Evolutionary conservation across 331 rosid genomes (phyloP).

Genomic region (Acacia pycnantha): DNA sequence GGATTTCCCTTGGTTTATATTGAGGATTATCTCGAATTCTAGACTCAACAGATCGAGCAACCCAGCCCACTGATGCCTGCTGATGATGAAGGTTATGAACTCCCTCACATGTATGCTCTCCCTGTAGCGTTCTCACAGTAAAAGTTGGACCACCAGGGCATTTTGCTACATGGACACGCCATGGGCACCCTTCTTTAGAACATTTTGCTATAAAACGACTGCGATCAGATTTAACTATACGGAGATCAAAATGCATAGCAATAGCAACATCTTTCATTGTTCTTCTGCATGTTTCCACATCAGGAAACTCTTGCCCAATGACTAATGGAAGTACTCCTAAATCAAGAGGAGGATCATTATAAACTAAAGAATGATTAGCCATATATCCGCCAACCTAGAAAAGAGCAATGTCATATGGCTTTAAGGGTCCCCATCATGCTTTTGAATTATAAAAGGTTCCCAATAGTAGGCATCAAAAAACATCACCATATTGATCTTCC

Average conservation of each 20-base stretch:
- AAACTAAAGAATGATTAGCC: background rate
- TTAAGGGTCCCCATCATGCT: background rate
- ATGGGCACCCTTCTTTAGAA: constrained; percentile 12
- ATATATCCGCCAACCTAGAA: background rate
- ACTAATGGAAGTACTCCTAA: background rate
- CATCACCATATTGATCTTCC: background rate
- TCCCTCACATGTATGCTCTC: background rate
- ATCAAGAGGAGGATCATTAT: background rate
- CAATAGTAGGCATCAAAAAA: background rate
- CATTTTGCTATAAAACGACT: constrained; percentile 8
- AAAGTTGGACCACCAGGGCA: background rate
- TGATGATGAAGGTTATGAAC: constrained; percentile 4
- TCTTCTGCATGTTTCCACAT: constrained; percentile 5
- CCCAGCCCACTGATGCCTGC: constrained; percentile 7
- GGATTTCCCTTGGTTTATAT: constrained; percentile 4
- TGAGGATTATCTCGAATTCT: background rate
- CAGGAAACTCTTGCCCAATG: constrained; percentile 6
- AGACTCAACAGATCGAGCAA: constrained; percentile 3
- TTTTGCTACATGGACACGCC: constrained; percentile 7
- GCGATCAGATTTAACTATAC: background rate
- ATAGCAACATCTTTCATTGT: constrained; percentile 1
- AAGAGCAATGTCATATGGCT: background rate
- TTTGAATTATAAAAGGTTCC: background rate
- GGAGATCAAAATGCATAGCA: constrained; percentile 1
- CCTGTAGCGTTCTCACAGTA: background rate